A percentile compares a stretch with the other conserved stretches of the same genome.
phyloP scores from a whole-genome alignment of 2,329 filamentous ascomycete species.

The Chaetoscypha palmicola region DNA sequence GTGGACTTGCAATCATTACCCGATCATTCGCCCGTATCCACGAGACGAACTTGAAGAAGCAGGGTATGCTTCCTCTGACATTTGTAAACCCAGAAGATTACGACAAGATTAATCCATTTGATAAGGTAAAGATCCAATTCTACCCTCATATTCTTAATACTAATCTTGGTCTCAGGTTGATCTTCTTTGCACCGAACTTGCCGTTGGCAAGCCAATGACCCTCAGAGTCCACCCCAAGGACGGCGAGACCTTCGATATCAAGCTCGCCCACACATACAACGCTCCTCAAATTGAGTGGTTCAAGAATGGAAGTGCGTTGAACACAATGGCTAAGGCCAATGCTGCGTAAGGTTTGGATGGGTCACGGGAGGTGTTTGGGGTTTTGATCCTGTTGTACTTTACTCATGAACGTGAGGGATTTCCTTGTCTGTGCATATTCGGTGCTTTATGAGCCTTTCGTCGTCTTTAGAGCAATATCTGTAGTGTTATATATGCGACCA shows the following conservation, averaged over 20 bases:
- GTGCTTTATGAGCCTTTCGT: constrained; percentile 1
- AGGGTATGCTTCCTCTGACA: constrained; percentile 98
- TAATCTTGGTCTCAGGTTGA: constrained; percentile 50
- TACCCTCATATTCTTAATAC: constrained; percentile 12
- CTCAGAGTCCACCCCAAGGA: constrained; percentile 88
- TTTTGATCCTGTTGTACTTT: constrained; percentile 13
- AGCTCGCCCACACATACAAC: constrained; percentile 96
- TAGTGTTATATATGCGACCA: constrained; percentile 11
- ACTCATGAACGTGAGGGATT: constrained; percentile 9
- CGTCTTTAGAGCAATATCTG: constrained; percentile 2
- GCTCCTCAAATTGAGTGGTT: constrained; percentile 98
- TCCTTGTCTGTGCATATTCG: constrained; percentile 7
- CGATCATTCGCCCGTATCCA: constrained; percentile 97
- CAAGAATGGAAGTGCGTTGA: constrained; percentile 93
- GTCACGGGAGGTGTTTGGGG: constrained; percentile 12
- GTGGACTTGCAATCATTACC: constrained; percentile 93
- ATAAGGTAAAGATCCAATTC: constrained; percentile 53
- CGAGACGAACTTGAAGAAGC: constrained; percentile 99
- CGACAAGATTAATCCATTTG: constrained; percentile 89
- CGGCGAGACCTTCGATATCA: constrained; percentile 71
- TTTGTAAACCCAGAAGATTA: constrained; percentile 94
- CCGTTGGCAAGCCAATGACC: constrained; percentile 86
- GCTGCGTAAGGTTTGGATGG: constrained; percentile 9
- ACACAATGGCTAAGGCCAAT: constrained; percentile 85
- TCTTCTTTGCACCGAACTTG: constrained; percentile 80